phyloP scores from a whole-genome alignment of 352 stramenopile species.

The Globisporangium spiculum region DNA sequence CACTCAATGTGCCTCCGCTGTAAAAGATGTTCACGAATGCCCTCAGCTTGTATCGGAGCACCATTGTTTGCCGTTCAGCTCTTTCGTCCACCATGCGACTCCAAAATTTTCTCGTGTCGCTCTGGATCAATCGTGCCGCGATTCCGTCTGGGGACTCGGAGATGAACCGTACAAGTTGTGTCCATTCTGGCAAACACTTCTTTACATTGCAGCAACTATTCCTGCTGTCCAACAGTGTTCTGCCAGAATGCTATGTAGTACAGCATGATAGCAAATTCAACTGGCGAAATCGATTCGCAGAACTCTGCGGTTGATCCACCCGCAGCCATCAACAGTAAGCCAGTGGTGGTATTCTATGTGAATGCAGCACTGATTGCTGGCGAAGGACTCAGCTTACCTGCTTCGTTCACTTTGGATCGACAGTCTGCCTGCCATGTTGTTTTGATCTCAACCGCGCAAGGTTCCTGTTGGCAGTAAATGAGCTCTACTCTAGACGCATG shows the following conservation, averaged over 20 bases:
- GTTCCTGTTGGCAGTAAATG: not conserved
- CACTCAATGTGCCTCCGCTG: too few species aligned
- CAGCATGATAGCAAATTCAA: not conserved
- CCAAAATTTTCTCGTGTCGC: not conserved
- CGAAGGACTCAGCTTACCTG: not conserved
- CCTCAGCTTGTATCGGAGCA: not conserved
- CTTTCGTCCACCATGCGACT: not conserved
- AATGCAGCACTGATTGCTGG: not conserved
- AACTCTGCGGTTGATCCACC: not conserved
- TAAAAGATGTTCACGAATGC: not conserved
- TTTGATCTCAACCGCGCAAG: not conserved
- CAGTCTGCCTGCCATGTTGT: not conserved
- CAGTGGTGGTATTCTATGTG: not conserved
- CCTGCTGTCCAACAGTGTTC: not conserved
- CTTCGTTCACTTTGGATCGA: not conserved
- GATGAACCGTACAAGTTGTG: slow-evolving; percentile 3
- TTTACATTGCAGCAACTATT: not conserved
- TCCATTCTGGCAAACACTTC: not conserved
- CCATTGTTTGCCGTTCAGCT: not conserved
- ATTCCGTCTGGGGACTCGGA: slow-evolving; percentile 4
- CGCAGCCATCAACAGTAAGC: not conserved
- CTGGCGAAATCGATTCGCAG: not conserved
- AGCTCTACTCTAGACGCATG: not conserved
- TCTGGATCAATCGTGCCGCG: slow-evolving; percentile 3
- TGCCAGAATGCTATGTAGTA: not conserved